Evolutionary conservation across 345 rosid genomes (phyloP).

Genomic region (Limnanthes douglasii): DNA sequence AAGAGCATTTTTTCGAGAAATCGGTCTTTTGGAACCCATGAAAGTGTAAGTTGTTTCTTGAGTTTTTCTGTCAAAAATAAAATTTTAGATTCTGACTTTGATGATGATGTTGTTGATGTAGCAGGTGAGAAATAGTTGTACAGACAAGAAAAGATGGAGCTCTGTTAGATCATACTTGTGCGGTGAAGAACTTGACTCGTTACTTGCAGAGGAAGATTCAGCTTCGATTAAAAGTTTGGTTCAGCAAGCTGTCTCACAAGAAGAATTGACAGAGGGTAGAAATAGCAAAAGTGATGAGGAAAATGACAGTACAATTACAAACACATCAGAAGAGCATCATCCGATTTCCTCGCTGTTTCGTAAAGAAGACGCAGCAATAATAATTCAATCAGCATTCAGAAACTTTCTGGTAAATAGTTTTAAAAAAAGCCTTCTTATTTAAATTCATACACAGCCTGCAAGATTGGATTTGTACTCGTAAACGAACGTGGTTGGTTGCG

Average conservation of each 20-base stretch:
- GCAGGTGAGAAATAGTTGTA: conserved; percentile 32
- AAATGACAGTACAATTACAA: conserved; percentile 17
- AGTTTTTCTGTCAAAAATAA: not conserved
- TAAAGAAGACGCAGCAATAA: conserved; percentile 64
- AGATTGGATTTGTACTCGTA: too few relatives aligned
- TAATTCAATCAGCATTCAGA: conserved; percentile 67
- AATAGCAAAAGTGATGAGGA: conserved; percentile 11
- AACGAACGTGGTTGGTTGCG: too few relatives aligned
- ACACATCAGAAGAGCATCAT: conserved; percentile 13
- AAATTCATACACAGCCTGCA: too few relatives aligned
- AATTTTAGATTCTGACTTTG: not conserved
- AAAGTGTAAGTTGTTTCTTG: conserved; percentile 22
- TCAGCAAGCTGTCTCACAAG: conserved; percentile 20
- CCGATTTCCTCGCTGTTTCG: conserved; percentile 31
- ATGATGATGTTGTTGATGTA: conserved; percentile 3
- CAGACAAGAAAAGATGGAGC: conserved; percentile 54
- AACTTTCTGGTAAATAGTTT: conserved; percentile 38
- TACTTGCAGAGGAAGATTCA: conserved; percentile 64
- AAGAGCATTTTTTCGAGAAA: conserved; percentile 55
- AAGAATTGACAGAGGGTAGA: conserved; percentile 5
- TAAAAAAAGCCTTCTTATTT: too few relatives aligned
- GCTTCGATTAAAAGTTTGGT: conserved; percentile 48
- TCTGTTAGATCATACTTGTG: conserved; percentile 62
- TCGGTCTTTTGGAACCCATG: conserved; percentile 26
- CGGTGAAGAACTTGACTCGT: conserved; percentile 63